Evolutionary conservation across 345 rosid genomes (phyloP), one percentile per base, ranked within the genome.

Genomic region (Geranium brycei): DNA sequence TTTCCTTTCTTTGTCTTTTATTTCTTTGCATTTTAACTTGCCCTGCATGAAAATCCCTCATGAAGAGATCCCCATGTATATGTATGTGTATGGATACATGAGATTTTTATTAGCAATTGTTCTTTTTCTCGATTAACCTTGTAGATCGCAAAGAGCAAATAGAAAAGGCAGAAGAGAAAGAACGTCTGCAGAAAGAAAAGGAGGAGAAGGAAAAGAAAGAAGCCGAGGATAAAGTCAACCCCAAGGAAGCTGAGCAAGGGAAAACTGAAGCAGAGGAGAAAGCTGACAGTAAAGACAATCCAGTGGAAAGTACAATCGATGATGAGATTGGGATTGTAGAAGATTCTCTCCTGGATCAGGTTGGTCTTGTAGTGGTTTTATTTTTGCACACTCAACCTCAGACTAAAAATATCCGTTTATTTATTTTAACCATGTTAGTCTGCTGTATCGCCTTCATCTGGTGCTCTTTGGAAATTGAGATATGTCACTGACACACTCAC

Each of bases 121-220:
- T 67, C 41, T n/a, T 75, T 71, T 57, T 59, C n/a, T 73, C 62
- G 56, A 38, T 23, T 58, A 67, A 19, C 62, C 51, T 57, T 76
- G 55, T 78, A 95, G 99, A 88, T 19, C 88, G 65, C 59, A 95
- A 91, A 76, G 99, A 95, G 77, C 85, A 75, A 67, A 85, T 95
- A 71, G 99, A 95, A 69, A 87, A 81, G 71, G 81, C 80, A 58
- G 97, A 95, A 78, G 93, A 95, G 81, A 85, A 79, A 76, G 89
- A 80, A 63, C 86, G 80, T 23, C 51, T 82, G 59, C 85, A 79
- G 66, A 88, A 81, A 81, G 97, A 91, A 76, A 83, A 87, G 11
- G 53, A 47, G 11, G 53, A 47, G 53, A 47, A 47, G 53, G 53
- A 47, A 47, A 47, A 47, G 53, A 47, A 47, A 47, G 53, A 47